These are phyloP conservation scores for Colletotrichum sp. DNA, from an alignment of 2,329 filamentous ascomycete species.

Conservation along the genomic window DNA sequence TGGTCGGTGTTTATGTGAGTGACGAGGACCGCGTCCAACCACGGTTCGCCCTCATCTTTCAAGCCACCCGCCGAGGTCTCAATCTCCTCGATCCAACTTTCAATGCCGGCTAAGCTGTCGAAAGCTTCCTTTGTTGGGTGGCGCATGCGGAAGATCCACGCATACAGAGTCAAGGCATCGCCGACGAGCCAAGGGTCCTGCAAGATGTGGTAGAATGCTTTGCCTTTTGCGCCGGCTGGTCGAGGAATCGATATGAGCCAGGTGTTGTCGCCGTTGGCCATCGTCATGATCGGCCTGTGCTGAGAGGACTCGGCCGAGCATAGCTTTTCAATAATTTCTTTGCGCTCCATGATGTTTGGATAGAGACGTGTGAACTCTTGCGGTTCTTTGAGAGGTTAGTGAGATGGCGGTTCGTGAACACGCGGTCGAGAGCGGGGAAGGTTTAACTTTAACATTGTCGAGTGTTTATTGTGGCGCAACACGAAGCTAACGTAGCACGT, in stretches of 20 bases:
- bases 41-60: not conserved
- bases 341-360: not conserved
- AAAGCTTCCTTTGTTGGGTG: not conserved
- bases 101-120: not conserved
- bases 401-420: not conserved
- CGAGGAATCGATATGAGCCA: conserved; percentile 39
- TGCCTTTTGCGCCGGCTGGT: conserved; percentile 23
- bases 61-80: not conserved
- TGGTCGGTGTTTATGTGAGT: conserved; percentile 1
- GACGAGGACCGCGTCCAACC: conserved; percentile 1
- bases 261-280: conserved; percentile 37
- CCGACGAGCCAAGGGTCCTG: conserved; percentile 39
- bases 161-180: not conserved
- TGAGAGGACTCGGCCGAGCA: not conserved
- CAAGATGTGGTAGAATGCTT: conserved; percentile 35
- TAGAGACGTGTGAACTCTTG: fast-evolving
- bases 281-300: conserved; percentile 30
- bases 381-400: not conserved
- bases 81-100: not conserved
- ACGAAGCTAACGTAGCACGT: not conserved
- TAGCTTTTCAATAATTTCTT: not conserved
- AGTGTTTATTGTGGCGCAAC: not conserved
- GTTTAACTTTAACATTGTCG: not conserved
- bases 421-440: not conserved
- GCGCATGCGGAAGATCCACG: not conserved